Evolutionary conservation across 2,329 filamentous ascomycete species (phyloP), one percentile per base, ranked within the genome.

Genomic region (Nemania bipapillata): DNA sequence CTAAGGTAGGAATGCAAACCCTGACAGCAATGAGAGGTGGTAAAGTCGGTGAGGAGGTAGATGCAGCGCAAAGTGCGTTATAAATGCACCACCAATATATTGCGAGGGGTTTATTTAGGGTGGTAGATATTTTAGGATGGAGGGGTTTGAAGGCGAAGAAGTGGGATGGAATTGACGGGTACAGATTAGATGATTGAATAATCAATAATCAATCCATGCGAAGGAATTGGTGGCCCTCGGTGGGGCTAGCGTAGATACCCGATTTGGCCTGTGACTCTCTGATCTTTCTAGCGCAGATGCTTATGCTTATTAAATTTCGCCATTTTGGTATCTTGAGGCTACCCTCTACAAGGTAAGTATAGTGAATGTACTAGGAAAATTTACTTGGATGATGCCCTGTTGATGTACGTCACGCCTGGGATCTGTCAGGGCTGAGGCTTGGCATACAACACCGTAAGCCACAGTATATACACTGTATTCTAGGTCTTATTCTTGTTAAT

Each of bases 81-180:
- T 65, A 56, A 63, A 65, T 59, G 52, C 57, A 57, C 60, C 30
- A 37, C 30, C 49, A 49, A 47, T 53, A n/a, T 50, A 24, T 47
- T 30, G 56, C 58, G 57, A 68, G 65, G 62, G 57, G 24, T 59
- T 59, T 58, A 54, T 45, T 59, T 49, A 53, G 45, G 45, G 30
- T 17, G 42, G 20, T 57, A 55, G 55, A 49, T 65, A 35, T 57
- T 69, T 63, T 63, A 55, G 59, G 49, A 71, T 71, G 66, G 67
- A 70, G 65, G 68, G 70, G 68, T 72, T 53, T 61, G 57, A 61
- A 64, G 58, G 66, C 56, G 40, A 69, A 65, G 66, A 66, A 68
- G 70, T 65, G 70, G 70, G 67, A 71, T 68, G 66, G 54, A 66
- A 68, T 69, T 22, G 45, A 60, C 42, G 49, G 55, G 61, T 26